Evolutionary conservation across 129 eudicot species (phyloP).

Genomic region (Flaveria robusta): DNA sequence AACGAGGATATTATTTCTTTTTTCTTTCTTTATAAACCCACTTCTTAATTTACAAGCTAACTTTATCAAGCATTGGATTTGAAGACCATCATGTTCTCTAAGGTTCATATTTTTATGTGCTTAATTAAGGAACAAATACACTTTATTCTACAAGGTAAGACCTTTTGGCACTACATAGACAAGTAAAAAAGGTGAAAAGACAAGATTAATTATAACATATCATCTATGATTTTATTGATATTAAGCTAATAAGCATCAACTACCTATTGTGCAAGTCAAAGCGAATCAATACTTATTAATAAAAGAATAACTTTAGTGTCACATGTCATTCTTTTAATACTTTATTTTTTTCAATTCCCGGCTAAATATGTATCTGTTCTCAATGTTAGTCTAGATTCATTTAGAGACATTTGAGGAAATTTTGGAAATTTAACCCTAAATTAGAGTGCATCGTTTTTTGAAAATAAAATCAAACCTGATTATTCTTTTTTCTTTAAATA

Average conservation of each 20-base stretch:
- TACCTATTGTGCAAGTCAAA: background rate
- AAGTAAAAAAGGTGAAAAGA: background rate
- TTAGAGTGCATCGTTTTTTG: too few relatives aligned
- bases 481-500: too few relatives aligned
- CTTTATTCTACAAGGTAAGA: background rate
- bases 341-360: too few relatives aligned
- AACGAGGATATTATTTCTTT: background rate
- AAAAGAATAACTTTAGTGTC: too few relatives aligned
- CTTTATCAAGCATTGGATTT: constrained; percentile 1
- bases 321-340: too few relatives aligned
- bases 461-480: too few relatives aligned
- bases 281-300: too few relatives aligned
- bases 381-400: too few relatives aligned
- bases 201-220: background rate
- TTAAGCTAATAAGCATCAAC: background rate
- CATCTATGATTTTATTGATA: background rate
- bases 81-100: background rate
- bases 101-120: background rate
- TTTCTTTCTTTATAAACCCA: background rate
- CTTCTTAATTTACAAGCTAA: background rate
- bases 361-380: too few relatives aligned
- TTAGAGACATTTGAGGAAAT: too few relatives aligned
- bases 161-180: background rate
- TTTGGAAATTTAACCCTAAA: too few relatives aligned
- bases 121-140: background rate